Evolutionary conservation across 768 basidiomycete genomes (phyloP).

Genomic region (Boletus rubescentipes): DNA sequence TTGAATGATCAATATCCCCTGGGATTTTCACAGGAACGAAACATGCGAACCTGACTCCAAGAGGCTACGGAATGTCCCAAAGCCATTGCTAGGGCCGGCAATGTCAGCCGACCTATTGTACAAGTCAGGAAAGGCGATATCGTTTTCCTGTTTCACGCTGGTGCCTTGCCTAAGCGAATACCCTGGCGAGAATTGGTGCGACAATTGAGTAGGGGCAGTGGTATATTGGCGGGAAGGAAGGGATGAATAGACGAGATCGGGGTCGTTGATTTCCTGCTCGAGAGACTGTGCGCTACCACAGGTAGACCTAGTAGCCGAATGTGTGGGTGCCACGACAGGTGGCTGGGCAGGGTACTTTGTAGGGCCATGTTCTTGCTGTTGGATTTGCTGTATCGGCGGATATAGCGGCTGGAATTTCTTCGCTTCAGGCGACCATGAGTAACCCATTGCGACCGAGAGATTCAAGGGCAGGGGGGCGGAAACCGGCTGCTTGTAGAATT

Average conservation of each 20-base stretch:
- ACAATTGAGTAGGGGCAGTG: slow-evolving; percentile 15
- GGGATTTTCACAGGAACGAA: not conserved
- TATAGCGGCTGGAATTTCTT: slow-evolving; percentile 39
- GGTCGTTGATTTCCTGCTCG: slow-evolving; percentile 28
- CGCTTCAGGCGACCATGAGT: slow-evolving; percentile 30
- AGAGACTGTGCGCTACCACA: slow-evolving; percentile 19
- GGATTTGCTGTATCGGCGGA: slow-evolving; percentile 32
- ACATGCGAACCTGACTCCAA: slow-evolving; percentile 31
- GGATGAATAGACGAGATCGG: slow-evolving; percentile 25
- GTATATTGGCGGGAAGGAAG: slow-evolving; percentile 26
- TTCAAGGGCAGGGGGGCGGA: slow-evolving; percentile 32
- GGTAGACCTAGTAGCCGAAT: slow-evolving; percentile 13
- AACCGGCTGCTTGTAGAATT: slow-evolving; percentile 35
- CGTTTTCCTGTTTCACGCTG: slow-evolving; percentile 30
- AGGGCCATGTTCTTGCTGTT: slow-evolving; percentile 25
- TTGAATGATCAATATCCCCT: slow-evolving; percentile 2
- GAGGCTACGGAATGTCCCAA: slow-evolving; percentile 21
- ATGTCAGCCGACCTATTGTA: slow-evolving; percentile 25
- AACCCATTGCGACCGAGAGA: slow-evolving; percentile 33
- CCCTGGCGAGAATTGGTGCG: slow-evolving; percentile 20
- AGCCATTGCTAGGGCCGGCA: slow-evolving; percentile 21
- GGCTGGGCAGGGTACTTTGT: slow-evolving; percentile 19
- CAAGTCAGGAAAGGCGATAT: slow-evolving; percentile 26
- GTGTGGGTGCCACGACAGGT: slow-evolving; percentile 8
- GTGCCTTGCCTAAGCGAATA: slow-evolving; percentile 25